phyloP scores from a whole-genome alignment of 2,329 filamentous ascomycete genomes.

The Ceratocystis eucalypticola region DNA sequence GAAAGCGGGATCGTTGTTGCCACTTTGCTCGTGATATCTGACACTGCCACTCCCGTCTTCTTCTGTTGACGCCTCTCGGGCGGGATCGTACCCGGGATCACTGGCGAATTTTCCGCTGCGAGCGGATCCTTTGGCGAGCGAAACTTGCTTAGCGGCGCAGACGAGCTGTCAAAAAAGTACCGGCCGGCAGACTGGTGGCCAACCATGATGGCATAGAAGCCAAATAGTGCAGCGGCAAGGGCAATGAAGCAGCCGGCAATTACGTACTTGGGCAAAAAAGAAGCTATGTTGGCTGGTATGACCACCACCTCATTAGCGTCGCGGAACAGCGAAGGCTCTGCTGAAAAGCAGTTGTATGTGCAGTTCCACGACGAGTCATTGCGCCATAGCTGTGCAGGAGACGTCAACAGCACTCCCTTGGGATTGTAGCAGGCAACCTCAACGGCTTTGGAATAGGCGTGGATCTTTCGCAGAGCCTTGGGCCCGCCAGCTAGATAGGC shows the following conservation, averaged over 20 bases:
- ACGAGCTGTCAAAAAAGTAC: constrained; percentile 15
- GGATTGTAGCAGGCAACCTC: constrained; percentile 17
- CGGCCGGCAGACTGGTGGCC: constrained; percentile 17
- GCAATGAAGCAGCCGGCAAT: constrained; percentile 16
- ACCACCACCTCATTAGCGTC: constrained; percentile 14
- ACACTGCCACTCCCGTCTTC: constrained; percentile 5
- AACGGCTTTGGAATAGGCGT: constrained; percentile 15
- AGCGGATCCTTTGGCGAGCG: constrained; percentile 13
- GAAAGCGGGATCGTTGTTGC: constrained; percentile 15
- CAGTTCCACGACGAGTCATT: constrained; percentile 19
- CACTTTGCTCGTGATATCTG: constrained; percentile 1
- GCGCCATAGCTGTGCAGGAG: constrained; percentile 18
- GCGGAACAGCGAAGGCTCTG: constrained; percentile 12
- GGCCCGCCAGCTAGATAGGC: constrained; percentile 15
- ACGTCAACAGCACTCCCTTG: constrained; percentile 11
- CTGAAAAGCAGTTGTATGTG: constrained; percentile 17
- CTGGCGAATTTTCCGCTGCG: constrained; percentile 17
- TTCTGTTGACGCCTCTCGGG: constrained; percentile 15
- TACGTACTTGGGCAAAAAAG: constrained; percentile 17
- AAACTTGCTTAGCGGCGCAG: constrained; percentile 13
- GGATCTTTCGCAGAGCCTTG: constrained; percentile 17
- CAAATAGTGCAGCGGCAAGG: constrained; percentile 12
- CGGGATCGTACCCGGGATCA: constrained; percentile 17
- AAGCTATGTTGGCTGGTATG: constrained; percentile 16
- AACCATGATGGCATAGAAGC: constrained; percentile 17